Conservation (phyloP, 352 stramenopile species). For the Blastocystis sp. region DNA sequence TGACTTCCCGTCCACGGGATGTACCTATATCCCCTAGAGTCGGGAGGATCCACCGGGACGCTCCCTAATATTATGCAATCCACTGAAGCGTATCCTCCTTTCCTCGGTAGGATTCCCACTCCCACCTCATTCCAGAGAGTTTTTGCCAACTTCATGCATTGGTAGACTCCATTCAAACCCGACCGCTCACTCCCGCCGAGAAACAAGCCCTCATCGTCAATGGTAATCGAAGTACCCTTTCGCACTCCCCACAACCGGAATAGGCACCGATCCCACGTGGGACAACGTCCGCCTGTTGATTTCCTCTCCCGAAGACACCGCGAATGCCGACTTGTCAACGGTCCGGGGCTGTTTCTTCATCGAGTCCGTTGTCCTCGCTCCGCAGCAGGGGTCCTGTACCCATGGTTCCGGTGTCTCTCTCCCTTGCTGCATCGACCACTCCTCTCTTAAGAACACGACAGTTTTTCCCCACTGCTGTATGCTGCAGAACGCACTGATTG, state of each 20-base stretch:
- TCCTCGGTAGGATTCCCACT: neutral
- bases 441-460: neutral
- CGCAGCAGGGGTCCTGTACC: neutral
- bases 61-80: no score
- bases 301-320: no score
- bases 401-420: neutral
- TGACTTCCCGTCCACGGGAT: no score
- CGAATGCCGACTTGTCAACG: neutral
- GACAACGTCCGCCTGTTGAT: neutral
- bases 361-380: neutral
- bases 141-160: neutral
- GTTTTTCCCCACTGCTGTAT: neutral
- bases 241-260: no score
- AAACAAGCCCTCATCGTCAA: neutral
- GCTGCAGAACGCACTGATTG: slow-evolving; percentile 56
- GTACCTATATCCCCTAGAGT: no score
- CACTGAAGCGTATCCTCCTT: neutral
- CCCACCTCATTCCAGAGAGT: neutral
- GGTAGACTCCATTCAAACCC: neutral
- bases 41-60: no score
- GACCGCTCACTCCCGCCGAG: neutral
- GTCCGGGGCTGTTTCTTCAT: slow-evolving; percentile 31
- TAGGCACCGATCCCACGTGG: slow-evolving; percentile 21
- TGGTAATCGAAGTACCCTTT: neutral
- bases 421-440: neutral